Evolutionary conservation across 306 rosid genomes (phyloP).

Genomic region (Quercus gilva): DNA sequence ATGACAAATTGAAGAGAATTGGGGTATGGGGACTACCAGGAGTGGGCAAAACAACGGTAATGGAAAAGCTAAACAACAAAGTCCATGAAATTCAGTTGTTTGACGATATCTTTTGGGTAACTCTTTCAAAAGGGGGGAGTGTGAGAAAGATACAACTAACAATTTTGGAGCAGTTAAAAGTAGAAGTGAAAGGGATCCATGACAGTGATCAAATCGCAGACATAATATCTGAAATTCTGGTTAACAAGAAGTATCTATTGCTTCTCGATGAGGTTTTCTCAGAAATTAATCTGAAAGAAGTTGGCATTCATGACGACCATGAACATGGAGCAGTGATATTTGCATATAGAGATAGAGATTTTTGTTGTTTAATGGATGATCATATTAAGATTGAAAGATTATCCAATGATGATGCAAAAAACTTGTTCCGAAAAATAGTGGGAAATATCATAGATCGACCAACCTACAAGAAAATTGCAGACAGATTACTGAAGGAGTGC

Average conservation of each 20-base stretch:
- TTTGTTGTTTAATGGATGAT: neutral
- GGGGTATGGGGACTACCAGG: slow-evolving; percentile 1
- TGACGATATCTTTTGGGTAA: neutral
- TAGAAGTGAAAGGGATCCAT: neutral
- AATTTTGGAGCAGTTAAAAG: neutral
- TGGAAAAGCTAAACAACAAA: neutral
- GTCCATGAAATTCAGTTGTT: neutral
- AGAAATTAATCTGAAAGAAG: neutral
- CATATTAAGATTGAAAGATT: neutral
- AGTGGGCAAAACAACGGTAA: neutral
- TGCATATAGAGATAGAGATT: neutral
- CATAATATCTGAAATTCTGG: neutral
- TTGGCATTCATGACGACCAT: slow-evolving; percentile 3
- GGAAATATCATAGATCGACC: neutral
- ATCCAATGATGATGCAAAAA: neutral
- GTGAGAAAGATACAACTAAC: neutral
- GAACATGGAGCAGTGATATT: neutral
- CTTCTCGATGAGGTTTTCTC: neutral
- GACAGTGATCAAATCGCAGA: neutral
- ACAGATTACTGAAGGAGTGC: neutral
- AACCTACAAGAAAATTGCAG: neutral
- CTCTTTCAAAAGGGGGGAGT: neutral
- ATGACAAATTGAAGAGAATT: neutral
- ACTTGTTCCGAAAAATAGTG: neutral
- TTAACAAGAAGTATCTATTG: neutral